A percentile compares a stretch with the other conserved stretches of the same genome.
Conservation (phyloP, 345 rosid genomes). For the Aquilaria yunnanensis region DNA sequence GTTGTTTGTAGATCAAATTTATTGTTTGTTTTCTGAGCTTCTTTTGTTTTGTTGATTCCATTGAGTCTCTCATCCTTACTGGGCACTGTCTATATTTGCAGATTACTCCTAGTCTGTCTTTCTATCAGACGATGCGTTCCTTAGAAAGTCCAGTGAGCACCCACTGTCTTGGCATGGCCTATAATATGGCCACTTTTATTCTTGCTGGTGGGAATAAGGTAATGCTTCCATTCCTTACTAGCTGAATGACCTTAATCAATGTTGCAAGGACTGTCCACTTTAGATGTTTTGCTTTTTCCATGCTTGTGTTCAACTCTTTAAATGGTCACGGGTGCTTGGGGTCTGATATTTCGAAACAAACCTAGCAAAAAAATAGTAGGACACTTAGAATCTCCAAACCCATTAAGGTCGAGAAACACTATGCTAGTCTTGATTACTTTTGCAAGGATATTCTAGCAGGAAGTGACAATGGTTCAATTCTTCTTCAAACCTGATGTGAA, state of each 20-base stretch:
- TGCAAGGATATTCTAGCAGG: too few relatives aligned
- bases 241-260: background rate
- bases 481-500: too few relatives aligned
- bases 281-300: background rate
- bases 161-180: conserved; percentile 68
- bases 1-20: conserved; percentile 20
- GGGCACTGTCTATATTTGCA: conserved; percentile 22
- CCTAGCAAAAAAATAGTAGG: too few relatives aligned
- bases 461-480: too few relatives aligned
- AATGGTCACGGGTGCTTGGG: too few relatives aligned
- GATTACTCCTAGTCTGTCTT: conserved; percentile 80
- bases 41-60: conserved; percentile 2
- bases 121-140: conserved; percentile 85
- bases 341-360: too few relatives aligned
- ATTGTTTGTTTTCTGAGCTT: background rate
- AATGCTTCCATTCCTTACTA: conserved; percentile 1
- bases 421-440: too few relatives aligned
- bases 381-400: too few relatives aligned
- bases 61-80: conserved; percentile 9
- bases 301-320: background rate
- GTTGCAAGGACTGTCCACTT: background rate
- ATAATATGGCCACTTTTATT: conserved; percentile 80
- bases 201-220: conserved; percentile 95
- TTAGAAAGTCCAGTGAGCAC: conserved; percentile 80
- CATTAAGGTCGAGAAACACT: too few relatives aligned